Base-by-base conservation (phyloP, 352 stramenopile species). In the Bremia lactucae region DNA sequence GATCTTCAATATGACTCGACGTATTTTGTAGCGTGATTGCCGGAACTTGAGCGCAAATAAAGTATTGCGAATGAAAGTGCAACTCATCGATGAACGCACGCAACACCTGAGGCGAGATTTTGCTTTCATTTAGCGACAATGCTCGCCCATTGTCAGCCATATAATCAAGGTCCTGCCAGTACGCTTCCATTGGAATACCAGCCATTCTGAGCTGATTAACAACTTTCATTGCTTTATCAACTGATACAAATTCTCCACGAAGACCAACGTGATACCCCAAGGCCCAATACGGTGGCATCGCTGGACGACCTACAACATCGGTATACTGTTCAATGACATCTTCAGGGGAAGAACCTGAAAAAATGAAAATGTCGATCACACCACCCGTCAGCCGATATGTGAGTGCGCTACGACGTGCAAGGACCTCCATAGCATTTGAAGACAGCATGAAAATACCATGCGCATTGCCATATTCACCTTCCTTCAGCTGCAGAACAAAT, bases 381-480 rank as follows among this genome's bases (percentile, higher is more conserved):
- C 84, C 84, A 19, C 84, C 84, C 0, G 76, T 85, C 0, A 77
- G 51, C 4, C 81, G 76, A 47, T 87, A 93, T 11, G 82, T 92
- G 10, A 94, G 42, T 4, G 78, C 70, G 16, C 67, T 29, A 1
- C 53, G 50, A 31, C 77, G 76, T 14, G 74, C 65, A 22, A 87
- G 59, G 2, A 89, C 76, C 48, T 95, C 84, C 73, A 95, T 90
- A 1, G 79, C 84, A 28, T 94, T 94, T 0, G 75, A 83, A 25
- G 82, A 87, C 0, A 75, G 46, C 37, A 95, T 44, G 25, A 90
- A 90, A 13, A 89, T 46, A 3, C 83, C 84, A 25, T 94, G 76
- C 0, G 83, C 68, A 29, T 33, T 49, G 0, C 76, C 64, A 2
- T 59, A 68, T 0, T 55, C 21, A 0, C 65, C 43, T 6, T 82